phyloP scores from a whole-genome alignment of 805 yeast genomes.

The Saccharomycopsis fermentans region DNA sequence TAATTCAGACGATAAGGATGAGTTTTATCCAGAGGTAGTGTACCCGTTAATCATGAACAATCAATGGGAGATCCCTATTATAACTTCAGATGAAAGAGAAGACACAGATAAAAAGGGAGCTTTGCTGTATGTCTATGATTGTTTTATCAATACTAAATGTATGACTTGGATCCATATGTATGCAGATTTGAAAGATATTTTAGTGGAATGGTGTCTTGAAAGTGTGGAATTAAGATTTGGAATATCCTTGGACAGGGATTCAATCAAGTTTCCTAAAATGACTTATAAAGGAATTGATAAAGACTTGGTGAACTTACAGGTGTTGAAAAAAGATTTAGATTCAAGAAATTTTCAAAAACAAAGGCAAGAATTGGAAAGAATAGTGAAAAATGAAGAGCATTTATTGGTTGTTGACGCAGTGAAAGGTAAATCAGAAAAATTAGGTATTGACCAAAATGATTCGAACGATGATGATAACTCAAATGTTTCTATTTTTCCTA shows the following conservation, averaged over 20 bases:
- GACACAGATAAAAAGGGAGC: constrained; percentile 64
- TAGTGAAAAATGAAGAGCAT: constrained; percentile 27
- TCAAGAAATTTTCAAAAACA: constrained; percentile 30
- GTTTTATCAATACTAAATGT: constrained; percentile 60
- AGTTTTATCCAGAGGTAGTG: constrained; percentile 46
- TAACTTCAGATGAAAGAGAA: constrained; percentile 45
- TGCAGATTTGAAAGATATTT: constrained; percentile 48
- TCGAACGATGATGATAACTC: neutral
- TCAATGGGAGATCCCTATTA: constrained; percentile 80
- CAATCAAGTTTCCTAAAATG: constrained; percentile 59
- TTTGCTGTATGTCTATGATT: constrained; percentile 60
- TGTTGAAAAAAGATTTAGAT: constrained; percentile 35
- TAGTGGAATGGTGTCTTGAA: constrained; percentile 79
- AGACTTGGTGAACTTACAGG: constrained; percentile 26
- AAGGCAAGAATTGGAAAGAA: constrained; percentile 25
- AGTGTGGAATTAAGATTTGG: constrained; percentile 50
- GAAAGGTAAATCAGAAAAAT: constrained; percentile 6
- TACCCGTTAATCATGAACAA: constrained; percentile 56
- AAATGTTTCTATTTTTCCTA: constrained; percentile 12
- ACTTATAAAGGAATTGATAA: constrained; percentile 53
- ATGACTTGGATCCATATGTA: constrained; percentile 52
- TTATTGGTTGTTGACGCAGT: constrained; percentile 13
- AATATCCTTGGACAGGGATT: constrained; percentile 49
- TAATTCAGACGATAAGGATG: constrained; percentile 21
- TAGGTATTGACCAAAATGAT: constrained; percentile 4